phyloP scores from a whole-genome alignment of 1,139 yeast genomes.

The Taphrina communis region DNA sequence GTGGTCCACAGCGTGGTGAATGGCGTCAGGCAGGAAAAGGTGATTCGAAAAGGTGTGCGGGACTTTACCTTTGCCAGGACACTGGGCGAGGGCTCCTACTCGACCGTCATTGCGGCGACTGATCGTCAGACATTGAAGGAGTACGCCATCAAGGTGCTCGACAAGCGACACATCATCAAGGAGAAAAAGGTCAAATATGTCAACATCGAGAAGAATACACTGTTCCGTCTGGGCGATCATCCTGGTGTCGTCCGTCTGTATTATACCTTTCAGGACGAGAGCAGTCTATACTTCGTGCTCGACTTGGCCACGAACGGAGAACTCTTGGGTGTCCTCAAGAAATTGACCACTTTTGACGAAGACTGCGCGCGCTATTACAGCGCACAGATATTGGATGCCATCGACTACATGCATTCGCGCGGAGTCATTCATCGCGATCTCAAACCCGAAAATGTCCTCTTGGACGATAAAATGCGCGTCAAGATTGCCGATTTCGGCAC shows the following conservation, averaged over 20 bases:
- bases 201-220: slow-evolving; percentile 90
- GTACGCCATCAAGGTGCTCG: slow-evolving; percentile 89
- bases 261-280: slow-evolving; percentile 92
- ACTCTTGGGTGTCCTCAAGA: slow-evolving; percentile 75
- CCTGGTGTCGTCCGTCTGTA: slow-evolving; percentile 87
- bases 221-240: slow-evolving; percentile 80
- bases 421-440: slow-evolving; percentile 94
- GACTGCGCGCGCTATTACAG: slow-evolving; percentile 72
- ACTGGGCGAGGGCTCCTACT: slow-evolving; percentile 95
- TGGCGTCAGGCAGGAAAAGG: slow-evolving; percentile 49
- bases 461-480: slow-evolving; percentile 78
- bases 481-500: slow-evolving; percentile 99
- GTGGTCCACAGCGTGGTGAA: slow-evolving; percentile 57
- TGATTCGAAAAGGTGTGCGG: slow-evolving; percentile 63
- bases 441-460: slow-evolving; percentile 85
- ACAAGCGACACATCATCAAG: slow-evolving; percentile 90
- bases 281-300: slow-evolving; percentile 84
- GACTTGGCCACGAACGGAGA: slow-evolving; percentile 96
- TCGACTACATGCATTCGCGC: slow-evolving; percentile 75
- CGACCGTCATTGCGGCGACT: slow-evolving; percentile 82
- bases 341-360: slow-evolving; percentile 72
- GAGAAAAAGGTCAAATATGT: slow-evolving; percentile 96
- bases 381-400: slow-evolving; percentile 85
- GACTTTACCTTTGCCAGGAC: slow-evolving; percentile 88
- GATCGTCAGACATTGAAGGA: slow-evolving; percentile 73